Percentiles rank a stretch among this genome's conserved stretches.
phyloP scores from a whole-genome alignment of 176 grass and related monocot species.

The Zea mays region DNA sequence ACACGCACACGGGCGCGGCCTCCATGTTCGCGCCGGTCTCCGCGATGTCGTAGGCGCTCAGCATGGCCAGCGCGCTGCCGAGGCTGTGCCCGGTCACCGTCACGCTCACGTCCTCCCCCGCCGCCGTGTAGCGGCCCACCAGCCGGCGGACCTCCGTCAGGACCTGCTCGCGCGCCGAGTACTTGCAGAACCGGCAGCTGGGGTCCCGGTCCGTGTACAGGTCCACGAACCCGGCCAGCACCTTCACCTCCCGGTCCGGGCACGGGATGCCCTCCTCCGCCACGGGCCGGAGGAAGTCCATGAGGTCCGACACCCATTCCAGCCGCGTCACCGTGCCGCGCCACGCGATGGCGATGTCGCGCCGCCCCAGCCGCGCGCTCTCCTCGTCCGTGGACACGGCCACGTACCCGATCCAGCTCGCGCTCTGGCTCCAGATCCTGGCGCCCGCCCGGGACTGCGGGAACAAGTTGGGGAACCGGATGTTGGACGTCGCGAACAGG shows the following conservation, averaged over 20 bases:
- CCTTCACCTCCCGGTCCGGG: slow-evolving; percentile 63
- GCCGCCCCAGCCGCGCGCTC: slow-evolving; percentile 59
- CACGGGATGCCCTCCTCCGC: slow-evolving; percentile 65
- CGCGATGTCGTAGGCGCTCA: slow-evolving; percentile 83
- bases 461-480: slow-evolving; percentile 47
- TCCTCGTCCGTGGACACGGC: slow-evolving; percentile 70
- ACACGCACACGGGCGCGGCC: slow-evolving; percentile 51
- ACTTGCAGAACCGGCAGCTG: slow-evolving; percentile 86
- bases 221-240: slow-evolving; percentile 70
- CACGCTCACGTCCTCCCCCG: slow-evolving; percentile 76
- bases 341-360: slow-evolving; percentile 87
- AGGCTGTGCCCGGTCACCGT: slow-evolving; percentile 78
- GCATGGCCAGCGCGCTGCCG: slow-evolving; percentile 72
- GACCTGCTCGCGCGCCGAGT: slow-evolving; percentile 82
- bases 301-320: slow-evolving; percentile 88
- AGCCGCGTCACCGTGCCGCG: slow-evolving; percentile 80
- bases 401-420: slow-evolving; percentile 96
- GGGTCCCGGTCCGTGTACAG: slow-evolving; percentile 83
- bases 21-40: slow-evolving; percentile 48
- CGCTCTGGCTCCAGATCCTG: slow-evolving; percentile 74
- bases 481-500: slow-evolving; percentile 70
- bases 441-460: slow-evolving; percentile 31
- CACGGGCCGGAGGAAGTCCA: slow-evolving; percentile 70
- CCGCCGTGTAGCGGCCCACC: slow-evolving; percentile 34
- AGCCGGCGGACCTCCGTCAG: slow-evolving; percentile 69